These are phyloP conservation scores for Coccomyxa sp. DNA, from an alignment of 139 green algal species.

Conservation along the genomic window DNA sequence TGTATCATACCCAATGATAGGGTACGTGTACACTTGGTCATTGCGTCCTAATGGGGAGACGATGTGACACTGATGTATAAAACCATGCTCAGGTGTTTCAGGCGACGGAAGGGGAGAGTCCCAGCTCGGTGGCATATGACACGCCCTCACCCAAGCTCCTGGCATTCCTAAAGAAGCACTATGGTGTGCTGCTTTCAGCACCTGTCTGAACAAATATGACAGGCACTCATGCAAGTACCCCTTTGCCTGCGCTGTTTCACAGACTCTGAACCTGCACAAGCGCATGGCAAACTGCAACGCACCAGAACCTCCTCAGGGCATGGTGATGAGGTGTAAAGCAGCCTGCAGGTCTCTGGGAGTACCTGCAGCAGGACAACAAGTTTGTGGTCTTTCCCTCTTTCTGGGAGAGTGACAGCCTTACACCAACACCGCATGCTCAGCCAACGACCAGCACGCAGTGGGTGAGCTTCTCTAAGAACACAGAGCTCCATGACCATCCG, in stretches of 20 bases:
- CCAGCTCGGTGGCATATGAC: constrained; percentile 62
- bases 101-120: constrained; percentile 20
- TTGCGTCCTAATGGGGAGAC: no score
- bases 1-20: no score
- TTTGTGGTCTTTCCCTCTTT: constrained; percentile 49
- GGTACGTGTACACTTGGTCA: no score
- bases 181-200: constrained; percentile 17
- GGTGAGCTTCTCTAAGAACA: not conserved
- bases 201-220: not conserved
- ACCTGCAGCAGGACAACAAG: constrained; percentile 66
- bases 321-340: not conserved
- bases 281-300: no score
- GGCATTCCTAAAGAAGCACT: constrained; percentile 66
- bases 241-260: not conserved
- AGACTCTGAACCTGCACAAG: no score
- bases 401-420: no score
- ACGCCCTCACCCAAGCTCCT: constrained; percentile 68
- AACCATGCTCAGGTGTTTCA: constrained; percentile 40
- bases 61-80: no score
- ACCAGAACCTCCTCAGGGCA: no score
- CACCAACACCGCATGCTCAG: not conserved
- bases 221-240: not conserved
- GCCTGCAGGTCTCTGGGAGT: constrained; percentile 38
- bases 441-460: not conserved
- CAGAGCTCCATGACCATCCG: not conserved